Base-by-base conservation (phyloP, 176 grass and related monocot species). In the Lolium rigidum region DNA sequence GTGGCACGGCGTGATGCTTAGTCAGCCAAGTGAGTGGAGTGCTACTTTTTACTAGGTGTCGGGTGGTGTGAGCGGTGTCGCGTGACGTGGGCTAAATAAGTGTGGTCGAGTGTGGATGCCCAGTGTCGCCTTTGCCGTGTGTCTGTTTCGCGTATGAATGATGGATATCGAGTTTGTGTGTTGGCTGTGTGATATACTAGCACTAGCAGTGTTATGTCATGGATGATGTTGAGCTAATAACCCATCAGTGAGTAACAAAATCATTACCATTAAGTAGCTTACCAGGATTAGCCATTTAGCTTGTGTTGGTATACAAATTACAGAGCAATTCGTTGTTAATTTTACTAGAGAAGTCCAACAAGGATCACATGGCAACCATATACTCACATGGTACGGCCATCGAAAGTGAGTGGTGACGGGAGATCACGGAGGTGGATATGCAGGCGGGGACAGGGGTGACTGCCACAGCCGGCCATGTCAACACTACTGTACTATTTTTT, bases 71-170 rank as follows among this genome's bases (percentile, higher is more conserved):
- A 7, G 26, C 17, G 7, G 64, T 20, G 49, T 74, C 28, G 79
- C 41, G 80, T 90, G 89, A 84, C 76, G 75, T 68, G 80, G 66
- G 39, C 80, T 76, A 60, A 84, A 90, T 84, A 84, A 87, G 85
- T 70, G 59, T 13, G 7, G 81, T 60, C 48, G 57, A n/a, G 71
- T 8, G 41, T 46, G 28, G 88, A 76, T 56, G 75, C 68, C 89
- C 25, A 17, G 68, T 59, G 26, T 31, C 26, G 44, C 25, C 62
- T 51, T 28, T 21, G 50, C 28, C 17, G 0, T 70, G 9, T 51
- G 28, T 25, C 20, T 17, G 12, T 64, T 55, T 55, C 46, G 3
- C 78, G 79, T 72, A 51, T 24, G 16, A 1, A 58, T 49, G 41
- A 7, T 43, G 41, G 14, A 14, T 60, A 9, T 60, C 57, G 28